Evolutionary conservation across 2,329 filamentous ascomycete genomes (phyloP).

Genomic region (Ophiostoma pallidulum): DNA sequence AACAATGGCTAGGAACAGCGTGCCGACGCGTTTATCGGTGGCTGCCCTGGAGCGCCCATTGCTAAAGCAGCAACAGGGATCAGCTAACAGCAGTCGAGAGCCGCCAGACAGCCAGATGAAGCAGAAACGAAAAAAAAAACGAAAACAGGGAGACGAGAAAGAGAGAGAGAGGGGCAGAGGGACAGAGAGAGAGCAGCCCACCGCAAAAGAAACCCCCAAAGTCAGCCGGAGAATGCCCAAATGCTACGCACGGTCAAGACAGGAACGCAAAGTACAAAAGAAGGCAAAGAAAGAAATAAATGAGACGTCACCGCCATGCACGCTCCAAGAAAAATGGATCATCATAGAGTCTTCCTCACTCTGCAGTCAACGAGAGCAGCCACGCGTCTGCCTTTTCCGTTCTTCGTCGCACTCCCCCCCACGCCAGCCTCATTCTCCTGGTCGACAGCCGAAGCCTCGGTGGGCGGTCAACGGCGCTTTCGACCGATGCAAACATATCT

Average conservation of each 20-base stretch:
- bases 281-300: background rate
- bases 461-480: conserved; percentile 33
- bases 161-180: background rate
- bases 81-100: background rate
- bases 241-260: too few species aligned
- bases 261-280: background rate
- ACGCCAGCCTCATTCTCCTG: too few species aligned
- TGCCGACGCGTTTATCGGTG: too few species aligned
- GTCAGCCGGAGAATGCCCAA: too few species aligned
- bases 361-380: background rate
- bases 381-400: background rate
- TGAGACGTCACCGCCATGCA: conserved; percentile 4
- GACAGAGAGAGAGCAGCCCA: too few species aligned
- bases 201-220: too few species aligned
- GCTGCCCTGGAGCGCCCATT: too few species aligned
- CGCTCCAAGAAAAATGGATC: conserved; percentile 1
- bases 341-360: background rate
- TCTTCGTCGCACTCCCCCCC: background rate
- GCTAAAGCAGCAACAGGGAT: background rate
- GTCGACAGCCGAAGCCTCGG: too few species aligned
- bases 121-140: background rate
- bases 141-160: background rate
- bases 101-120: background rate
- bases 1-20: background rate
- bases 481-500: conserved; percentile 56